Evolutionary conservation across 176 grass and related monocot species (phyloP), one percentile per base, ranked within the genome.

Genomic region (Triticum dicoccoides): DNA sequence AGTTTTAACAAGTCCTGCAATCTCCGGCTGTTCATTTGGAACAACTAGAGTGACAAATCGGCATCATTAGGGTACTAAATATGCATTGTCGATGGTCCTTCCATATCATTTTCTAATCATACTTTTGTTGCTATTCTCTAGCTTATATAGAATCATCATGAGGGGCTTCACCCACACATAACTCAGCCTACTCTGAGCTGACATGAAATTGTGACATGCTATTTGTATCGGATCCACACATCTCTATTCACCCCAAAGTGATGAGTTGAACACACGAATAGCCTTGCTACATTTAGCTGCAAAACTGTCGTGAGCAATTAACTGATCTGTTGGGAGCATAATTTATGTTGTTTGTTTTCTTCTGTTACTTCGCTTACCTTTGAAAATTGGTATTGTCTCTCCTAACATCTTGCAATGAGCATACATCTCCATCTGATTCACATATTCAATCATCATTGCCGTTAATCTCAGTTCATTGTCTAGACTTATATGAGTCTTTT

Each of bases 111-210:
- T 77, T 33, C 62, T 86, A 6, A 77, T 61, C 25, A 49, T 78
- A 63, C 51, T 77, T 88, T 76, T 88, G 6, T 23, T 84, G 6
- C 12, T 69, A 71, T 78, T 64, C 27, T 73, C 69, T 72, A 33
- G 27, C 64, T 61, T 83, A 30, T 88, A 15, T 78, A 70, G 14
- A 54, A 78, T 38, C 9, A 83, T 62, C 24, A 47, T 20, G 20
- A 9, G 49, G 14, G n/a, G 20, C 10, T 65, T 64, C 27, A 3
- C 65, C 38, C 59, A 81, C 14, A 54, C 17, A 67, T 67, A 34
- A 25, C 63, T 70, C 37, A 29, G 20, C 33, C 29, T 32, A 21
- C 14, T 25, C 27, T 6, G 10, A 15, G 0, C 42, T 79, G 37
- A 35, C 20, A 86, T 69, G 5, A 20, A 35, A 45, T 49, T 18